Evolutionary conservation across 176 grass and related monocot genomes (phyloP), one percentile per base, ranked within the genome.

Genomic region (Oryza australiensis): DNA sequence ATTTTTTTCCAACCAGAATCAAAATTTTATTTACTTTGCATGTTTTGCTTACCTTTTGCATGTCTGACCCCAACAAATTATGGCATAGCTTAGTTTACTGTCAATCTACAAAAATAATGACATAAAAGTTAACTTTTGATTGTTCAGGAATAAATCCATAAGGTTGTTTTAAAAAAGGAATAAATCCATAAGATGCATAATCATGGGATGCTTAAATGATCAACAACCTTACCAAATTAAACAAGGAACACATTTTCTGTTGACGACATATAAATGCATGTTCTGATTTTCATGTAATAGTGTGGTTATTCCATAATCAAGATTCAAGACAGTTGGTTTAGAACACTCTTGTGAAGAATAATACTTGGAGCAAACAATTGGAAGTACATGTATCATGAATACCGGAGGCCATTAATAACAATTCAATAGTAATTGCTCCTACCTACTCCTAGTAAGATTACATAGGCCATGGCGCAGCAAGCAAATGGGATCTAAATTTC

Each of bases 191-290:
- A 23, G 11, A 66, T 43, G 13, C 9, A 26, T 20, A 28, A 62
- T 22, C 16, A n/a, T 45, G 16, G 12, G 24, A 43, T 26, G 29
- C 3, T 62, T 40, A 62, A 4, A 42, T 26, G 5, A 18, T 28
- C 18, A 38, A 63, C 18, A 72, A 82, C 23, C 37, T 32, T 72
- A 32, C 16, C 4, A 72, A 81, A 70, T 81, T 28, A 8, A 70
- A 29, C 20, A 70, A 81, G n/a, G n/a, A n/a, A 42, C 48, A 70
- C 16, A 30, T 30, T 32, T 60, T 72, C 42, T 12, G 66, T 28
- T 72, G 15, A 81, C 18, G 23, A 59, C 16, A 53, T 22, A 22
- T 20, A 53, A 53, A 53, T 53, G 16, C 5, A n/a, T 51, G 70
- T 29, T 41, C 29, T 16, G 9, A 3, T 40, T 40, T 8, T 13